These are phyloP conservation scores for Termitomyces sp. DNA, from an alignment of 768 basidiomycete genomes.

Conservation along the genomic window DNA sequence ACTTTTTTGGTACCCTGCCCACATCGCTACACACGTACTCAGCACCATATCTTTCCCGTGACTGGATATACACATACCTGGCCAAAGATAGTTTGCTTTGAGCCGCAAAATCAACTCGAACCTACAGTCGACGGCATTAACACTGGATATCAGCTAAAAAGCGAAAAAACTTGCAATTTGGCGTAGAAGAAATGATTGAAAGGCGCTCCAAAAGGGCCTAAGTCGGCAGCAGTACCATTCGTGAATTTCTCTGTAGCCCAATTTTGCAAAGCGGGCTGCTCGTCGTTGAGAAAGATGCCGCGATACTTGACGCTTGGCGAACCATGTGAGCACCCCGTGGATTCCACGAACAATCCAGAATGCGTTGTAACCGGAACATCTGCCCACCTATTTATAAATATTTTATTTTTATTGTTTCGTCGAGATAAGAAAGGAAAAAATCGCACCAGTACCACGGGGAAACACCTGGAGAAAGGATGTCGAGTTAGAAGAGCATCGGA, in stretches of 20 bases:
- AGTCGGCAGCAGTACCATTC: slow-evolving; percentile 50
- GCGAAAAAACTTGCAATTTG: slow-evolving; percentile 38
- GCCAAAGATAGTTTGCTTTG: slow-evolving; percentile 73
- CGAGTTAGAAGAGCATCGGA: not conserved
- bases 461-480: slow-evolving; percentile 37
- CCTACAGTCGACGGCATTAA: slow-evolving; percentile 25
- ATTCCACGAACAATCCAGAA: slow-evolving; percentile 42
- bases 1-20: slow-evolving; percentile 31
- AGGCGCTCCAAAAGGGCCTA: slow-evolving; percentile 42
- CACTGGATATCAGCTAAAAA: not conserved
- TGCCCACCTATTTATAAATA: slow-evolving; percentile 55
- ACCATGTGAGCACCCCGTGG: slow-evolving; percentile 51
- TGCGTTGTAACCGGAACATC: slow-evolving; percentile 63
- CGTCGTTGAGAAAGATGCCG: slow-evolving; percentile 74
- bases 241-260: slow-evolving; percentile 72
- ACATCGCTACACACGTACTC: slow-evolving; percentile 29
- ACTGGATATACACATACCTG: slow-evolving; percentile 34
- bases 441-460: slow-evolving; percentile 67
- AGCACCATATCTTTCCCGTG: not conserved
- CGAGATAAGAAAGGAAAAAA: slow-evolving; percentile 7
- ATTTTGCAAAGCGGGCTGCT: slow-evolving; percentile 65
- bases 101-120: slow-evolving; percentile 68
- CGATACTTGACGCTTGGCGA: slow-evolving; percentile 69
- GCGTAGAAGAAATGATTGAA: slow-evolving; percentile 63
- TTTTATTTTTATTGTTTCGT: not conserved